Evolutionary conservation across 805 yeast species (phyloP).

Genomic region (Metschnikowia peoriensis): DNA sequence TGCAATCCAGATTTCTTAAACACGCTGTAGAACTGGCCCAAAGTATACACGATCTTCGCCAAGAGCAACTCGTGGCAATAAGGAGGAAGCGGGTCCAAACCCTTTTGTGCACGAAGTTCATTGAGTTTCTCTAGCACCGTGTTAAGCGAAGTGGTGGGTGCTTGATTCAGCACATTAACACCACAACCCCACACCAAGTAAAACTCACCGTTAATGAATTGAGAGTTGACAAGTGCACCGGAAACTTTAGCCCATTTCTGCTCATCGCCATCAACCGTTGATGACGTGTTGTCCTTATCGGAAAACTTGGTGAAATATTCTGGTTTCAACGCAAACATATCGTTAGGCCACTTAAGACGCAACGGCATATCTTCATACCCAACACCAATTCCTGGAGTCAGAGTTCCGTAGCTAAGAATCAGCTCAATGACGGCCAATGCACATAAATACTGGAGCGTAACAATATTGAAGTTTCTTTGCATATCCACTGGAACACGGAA

Average conservation of each 20-base stretch:
- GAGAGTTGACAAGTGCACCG: conserved; percentile 83
- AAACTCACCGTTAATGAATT: conserved; percentile 56
- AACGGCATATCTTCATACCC: conserved; percentile 78
- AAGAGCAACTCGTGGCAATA: conserved; percentile 50
- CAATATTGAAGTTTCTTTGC: conserved; percentile 53
- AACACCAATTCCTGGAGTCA: conserved; percentile 33
- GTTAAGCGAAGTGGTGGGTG: conserved; percentile 90
- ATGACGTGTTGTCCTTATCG: conserved; percentile 33
- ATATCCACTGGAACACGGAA: conserved; percentile 53
- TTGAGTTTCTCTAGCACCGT: conserved; percentile 64
- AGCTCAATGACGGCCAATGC: conserved; percentile 84
- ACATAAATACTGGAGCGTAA: conserved; percentile 82
- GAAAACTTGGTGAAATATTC: conserved; percentile 39
- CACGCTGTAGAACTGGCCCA: conserved; percentile 58
- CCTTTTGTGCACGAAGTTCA: conserved; percentile 41
- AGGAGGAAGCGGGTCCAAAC: conserved; percentile 45
- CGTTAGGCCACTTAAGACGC: conserved; percentile 95
- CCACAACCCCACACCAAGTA: conserved; percentile 84
- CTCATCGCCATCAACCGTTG: conserved; percentile 51
- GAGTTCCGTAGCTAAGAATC: conserved; percentile 53
- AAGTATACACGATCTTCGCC: conserved; percentile 65
- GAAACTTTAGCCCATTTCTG: conserved; percentile 73
- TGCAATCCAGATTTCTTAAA: conserved; percentile 66
- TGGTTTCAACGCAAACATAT: conserved; percentile 73
- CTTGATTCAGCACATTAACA: conserved; percentile 74